Percentiles rank a stretch among this genome's conserved stretches.
These are phyloP conservation scores for Neurospora tetraspora DNA, from an alignment of 495 filamentous ascomycete species.

Conservation along the genomic window DNA sequence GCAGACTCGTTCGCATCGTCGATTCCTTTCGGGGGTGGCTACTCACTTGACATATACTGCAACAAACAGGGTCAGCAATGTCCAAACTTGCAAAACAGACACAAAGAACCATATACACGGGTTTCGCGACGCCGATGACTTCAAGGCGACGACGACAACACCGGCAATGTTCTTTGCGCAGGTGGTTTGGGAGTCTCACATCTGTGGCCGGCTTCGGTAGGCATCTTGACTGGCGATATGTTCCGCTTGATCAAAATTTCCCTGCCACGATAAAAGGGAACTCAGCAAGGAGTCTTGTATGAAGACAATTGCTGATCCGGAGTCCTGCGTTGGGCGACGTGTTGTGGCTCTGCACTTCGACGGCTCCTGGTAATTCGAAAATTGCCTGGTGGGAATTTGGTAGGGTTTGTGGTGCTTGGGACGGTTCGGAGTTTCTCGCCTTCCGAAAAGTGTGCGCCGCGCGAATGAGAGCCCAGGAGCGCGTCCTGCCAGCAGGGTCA, in stretches of 20 bases:
- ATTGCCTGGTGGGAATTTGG: constrained; percentile 23
- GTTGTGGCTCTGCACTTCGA: constrained; percentile 27
- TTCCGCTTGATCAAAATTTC: constrained; percentile 27
- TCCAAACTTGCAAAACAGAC: neutral
- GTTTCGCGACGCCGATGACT: constrained; percentile 1
- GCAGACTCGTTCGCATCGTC: neutral
- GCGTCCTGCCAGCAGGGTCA: neutral
- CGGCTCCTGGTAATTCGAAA: constrained; percentile 24
- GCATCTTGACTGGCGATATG: constrained; percentile 53
- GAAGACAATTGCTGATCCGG: constrained; percentile 25
- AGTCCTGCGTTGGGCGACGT: constrained; percentile 27
- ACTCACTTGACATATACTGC: constrained; percentile 93
- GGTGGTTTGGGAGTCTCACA: constrained; percentile 47
- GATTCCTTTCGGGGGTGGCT: constrained; percentile 18
- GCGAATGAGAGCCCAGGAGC: neutral
- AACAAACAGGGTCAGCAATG: constrained; percentile 23
- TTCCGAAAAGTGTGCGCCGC: neutral
- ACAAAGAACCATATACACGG: neutral
- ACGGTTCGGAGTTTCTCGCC: constrained; percentile 18
- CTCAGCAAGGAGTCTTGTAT: constrained; percentile 25
- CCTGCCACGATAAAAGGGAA: constrained; percentile 20
- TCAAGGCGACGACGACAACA: constrained; percentile 1
- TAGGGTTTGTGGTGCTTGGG: constrained; percentile 19
- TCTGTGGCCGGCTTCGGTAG: constrained; percentile 75
- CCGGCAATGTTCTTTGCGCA: constrained; percentile 1